These are phyloP conservation scores for Starmerella vitae DNA, from an alignment of 805 yeast species.

Conservation along the genomic window DNA sequence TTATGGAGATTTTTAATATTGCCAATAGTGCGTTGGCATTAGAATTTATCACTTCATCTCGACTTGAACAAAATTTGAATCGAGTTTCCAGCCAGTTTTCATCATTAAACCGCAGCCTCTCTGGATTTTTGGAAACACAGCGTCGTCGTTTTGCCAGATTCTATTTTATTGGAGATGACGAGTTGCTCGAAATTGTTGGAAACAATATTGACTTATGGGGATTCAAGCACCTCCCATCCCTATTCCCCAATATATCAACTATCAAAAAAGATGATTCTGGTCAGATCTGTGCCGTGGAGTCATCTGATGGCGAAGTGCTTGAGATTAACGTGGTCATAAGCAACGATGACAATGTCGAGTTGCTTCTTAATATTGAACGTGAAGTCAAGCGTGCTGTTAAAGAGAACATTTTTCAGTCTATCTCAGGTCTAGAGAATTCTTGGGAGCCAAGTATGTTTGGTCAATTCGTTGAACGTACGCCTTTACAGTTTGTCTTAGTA, in stretches of 20 bases:
- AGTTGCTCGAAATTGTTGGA: conserved; percentile 70
- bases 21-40: conserved; percentile 32
- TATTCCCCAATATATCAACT: conserved; percentile 12
- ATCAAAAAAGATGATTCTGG: conserved; percentile 26
- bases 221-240: conserved; percentile 5
- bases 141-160: conserved; percentile 66
- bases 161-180: conserved; percentile 83
- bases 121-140: conserved; percentile 69
- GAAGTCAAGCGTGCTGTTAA: conserved; percentile 41
- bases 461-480: conserved; percentile 31
- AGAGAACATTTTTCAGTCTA: conserved; percentile 24
- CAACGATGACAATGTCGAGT: conserved; percentile 38
- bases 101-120: conserved; percentile 49
- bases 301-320: conserved; percentile 56
- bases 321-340: conserved; percentile 30
- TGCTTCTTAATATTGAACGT: conserved; percentile 48
- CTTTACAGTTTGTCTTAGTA: conserved; percentile 37
- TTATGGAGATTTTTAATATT: conserved; percentile 37
- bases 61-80: conserved; percentile 35
- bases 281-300: conserved; percentile 27
- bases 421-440: conserved; percentile 19
- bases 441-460: conserved; percentile 21
- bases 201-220: conserved; percentile 30
- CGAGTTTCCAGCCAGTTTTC: conserved; percentile 42
- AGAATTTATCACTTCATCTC: conserved; percentile 41